These are phyloP conservation scores for Suillus paluster DNA, from an alignment of 768 basidiomycete species.

Conservation along the genomic window DNA sequence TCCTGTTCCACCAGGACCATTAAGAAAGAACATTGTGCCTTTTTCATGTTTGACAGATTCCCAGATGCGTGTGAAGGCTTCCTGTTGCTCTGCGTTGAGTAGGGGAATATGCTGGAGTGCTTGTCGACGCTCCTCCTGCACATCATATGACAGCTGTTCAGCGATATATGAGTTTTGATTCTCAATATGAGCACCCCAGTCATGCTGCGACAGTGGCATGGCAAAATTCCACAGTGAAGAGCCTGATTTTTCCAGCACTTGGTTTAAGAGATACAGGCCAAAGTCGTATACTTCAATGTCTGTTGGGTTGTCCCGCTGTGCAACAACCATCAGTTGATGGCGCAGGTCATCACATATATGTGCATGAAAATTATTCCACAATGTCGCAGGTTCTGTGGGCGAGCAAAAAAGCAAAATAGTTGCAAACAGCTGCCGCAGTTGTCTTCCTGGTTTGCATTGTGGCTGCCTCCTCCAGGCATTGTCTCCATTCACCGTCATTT, in stretches of 20 bases:
- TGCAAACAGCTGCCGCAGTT: slow-evolving; percentile 42
- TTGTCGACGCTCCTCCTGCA: too few species aligned
- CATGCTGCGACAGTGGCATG: not conserved
- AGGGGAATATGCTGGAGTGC: too few species aligned
- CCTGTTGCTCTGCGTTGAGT: too few species aligned
- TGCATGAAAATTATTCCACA: not conserved
- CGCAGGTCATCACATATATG: not conserved
- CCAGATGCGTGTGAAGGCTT: too few species aligned
- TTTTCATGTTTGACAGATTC: too few species aligned
- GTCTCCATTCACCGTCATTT: slow-evolving; percentile 48
- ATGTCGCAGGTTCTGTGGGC: too few species aligned
- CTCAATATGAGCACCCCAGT: not conserved
- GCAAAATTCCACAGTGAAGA: not conserved
- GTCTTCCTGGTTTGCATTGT: slow-evolving; percentile 41
- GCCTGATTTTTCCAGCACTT: not conserved
- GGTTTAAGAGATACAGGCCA: not conserved
- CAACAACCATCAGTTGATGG: not conserved
- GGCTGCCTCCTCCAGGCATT: slow-evolving; percentile 44
- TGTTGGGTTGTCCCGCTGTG: not conserved
- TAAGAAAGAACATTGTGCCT: slow-evolving; percentile 39
- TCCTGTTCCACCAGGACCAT: slow-evolving; percentile 49
- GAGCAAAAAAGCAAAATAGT: slow-evolving; percentile 35
- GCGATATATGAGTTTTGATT: not conserved
- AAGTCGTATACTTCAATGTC: not conserved
- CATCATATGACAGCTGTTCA: too few species aligned